Base-by-base conservation (phyloP, 2,329 filamentous ascomycete species). In the Pseudocercospora eumusae region DNA sequence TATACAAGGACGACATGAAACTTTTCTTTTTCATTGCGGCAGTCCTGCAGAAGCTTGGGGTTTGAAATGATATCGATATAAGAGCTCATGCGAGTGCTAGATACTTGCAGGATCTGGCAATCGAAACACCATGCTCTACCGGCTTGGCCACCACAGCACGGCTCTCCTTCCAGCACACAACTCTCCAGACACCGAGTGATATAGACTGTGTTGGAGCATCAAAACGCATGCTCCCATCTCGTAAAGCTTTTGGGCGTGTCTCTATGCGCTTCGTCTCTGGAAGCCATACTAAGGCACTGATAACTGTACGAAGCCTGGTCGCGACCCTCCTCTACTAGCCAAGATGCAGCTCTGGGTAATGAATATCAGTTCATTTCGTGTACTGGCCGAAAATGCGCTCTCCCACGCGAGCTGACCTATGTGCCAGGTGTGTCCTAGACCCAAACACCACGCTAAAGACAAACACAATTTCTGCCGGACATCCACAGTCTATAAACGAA, bases 361-460 rank as follows among this genome's bases (percentile, higher is more conserved):
- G 1, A 7, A 18, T 18, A 18, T 6, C 36, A 40, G 36, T n/a
- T 40, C 15, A 40, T 40, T 40, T 40, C 15, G 2, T 40, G 7
- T 15, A 40, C 15, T 40, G 36, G 36, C 36, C 36, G 36, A 40
- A 40, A 40, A 6, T n/a, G 36, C 36, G 36, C 36, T 40, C 36
- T 40, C 36, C 52, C 28, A 13, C 25, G 52, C 28, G 23, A 53
- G 49, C 49, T 31, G 15, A 53, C 52, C 52, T 54, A 18, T 33
- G 8, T 36, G 49, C 15, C 49, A 28, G 49, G 25, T 31, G 4
- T 28, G 52, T 18, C 28, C 52, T 36, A 11, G 52, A 54, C 31
- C 52, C 52, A 54, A 40, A 54, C 52, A 54, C 52, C 52, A 54
- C 52, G 52, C 52, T 54, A 40, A 54, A 21, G 27, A 54, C 52